phyloP scores from a whole-genome alignment of 2,329 filamentous ascomycete genomes.

The Microsporum canis region DNA sequence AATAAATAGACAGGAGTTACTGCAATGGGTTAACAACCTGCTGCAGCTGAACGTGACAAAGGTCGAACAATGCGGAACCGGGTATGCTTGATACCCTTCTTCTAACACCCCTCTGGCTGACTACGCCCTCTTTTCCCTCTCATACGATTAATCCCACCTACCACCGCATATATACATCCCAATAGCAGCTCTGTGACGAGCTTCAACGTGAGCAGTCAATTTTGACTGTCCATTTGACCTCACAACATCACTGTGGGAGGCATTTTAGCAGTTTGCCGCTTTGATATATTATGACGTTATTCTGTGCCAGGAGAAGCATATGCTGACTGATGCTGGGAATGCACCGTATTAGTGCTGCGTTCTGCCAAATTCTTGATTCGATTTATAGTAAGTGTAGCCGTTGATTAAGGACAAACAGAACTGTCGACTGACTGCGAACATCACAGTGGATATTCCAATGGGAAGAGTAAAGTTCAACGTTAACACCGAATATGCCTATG shows the following conservation, averaged over 20 bases:
- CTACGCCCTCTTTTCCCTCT: not conserved
- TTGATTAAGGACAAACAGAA: not conserved
- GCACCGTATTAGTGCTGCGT: slow-evolving; percentile 57
- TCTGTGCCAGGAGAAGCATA: not conserved
- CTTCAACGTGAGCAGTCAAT: not conserved
- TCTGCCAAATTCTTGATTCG: slow-evolving; percentile 97
- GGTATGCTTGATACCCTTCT: slow-evolving; percentile 47
- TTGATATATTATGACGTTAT: not conserved
- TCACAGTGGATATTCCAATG: slow-evolving; percentile 76
- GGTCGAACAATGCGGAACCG: slow-evolving; percentile 97
- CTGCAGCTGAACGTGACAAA: slow-evolving; percentile 97
- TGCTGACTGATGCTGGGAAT: not conserved
- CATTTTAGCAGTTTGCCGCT: not conserved
- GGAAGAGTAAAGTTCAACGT: slow-evolving; percentile 95
- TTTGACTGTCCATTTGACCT: not conserved
- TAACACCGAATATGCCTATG: slow-evolving; percentile 91
- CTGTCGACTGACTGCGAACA: not conserved
- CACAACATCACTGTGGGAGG: not conserved
- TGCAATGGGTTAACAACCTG: slow-evolving; percentile 94
- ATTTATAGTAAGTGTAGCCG: slow-evolving; percentile 58
- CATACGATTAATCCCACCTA: not conserved
- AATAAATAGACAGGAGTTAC: slow-evolving; percentile 73
- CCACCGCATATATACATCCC: not conserved
- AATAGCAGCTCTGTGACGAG: not conserved
- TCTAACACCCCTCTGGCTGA: slow-evolving; percentile 12